These are phyloP conservation scores for Fusarium haematococcum DNA, from an alignment of 2,329 filamentous ascomycete genomes.

Conservation along the genomic window DNA sequence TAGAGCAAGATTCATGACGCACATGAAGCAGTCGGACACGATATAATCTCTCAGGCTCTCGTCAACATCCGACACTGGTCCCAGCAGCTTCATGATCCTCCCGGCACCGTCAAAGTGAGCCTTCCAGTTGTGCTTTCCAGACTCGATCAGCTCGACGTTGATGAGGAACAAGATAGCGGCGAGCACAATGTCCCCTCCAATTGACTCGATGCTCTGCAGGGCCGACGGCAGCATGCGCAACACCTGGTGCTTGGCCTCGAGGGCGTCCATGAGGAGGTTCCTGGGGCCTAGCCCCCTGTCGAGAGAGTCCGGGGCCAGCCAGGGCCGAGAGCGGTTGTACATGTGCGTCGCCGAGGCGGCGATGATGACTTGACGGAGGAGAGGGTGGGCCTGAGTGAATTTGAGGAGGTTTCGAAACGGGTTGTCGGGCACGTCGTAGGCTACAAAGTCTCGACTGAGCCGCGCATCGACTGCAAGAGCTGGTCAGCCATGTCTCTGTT, in stretches of 20 bases:
- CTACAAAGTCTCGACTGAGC: slow-evolving; percentile 65
- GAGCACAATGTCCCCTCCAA: slow-evolving; percentile 56
- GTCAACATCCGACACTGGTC: slow-evolving; percentile 48
- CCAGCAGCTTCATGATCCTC: slow-evolving; percentile 56
- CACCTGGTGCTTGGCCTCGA: slow-evolving; percentile 60
- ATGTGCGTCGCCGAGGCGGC: slow-evolving; percentile 62
- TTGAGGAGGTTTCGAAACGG: slow-evolving; percentile 60
- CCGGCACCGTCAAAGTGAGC: slow-evolving; percentile 60
- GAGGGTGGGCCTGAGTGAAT: slow-evolving; percentile 54
- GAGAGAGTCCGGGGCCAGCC: slow-evolving; percentile 43
- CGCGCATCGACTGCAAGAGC: slow-evolving; percentile 56
- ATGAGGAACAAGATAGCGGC: slow-evolving; percentile 62
- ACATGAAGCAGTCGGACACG: slow-evolving; percentile 62
- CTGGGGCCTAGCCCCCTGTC: slow-evolving; percentile 41
- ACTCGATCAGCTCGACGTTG: slow-evolving; percentile 63
- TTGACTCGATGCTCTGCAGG: slow-evolving; percentile 52
- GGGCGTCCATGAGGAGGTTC: slow-evolving; percentile 55
- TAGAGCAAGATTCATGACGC: slow-evolving; percentile 22
- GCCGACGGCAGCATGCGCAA: slow-evolving; percentile 56
- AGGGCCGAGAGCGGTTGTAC: slow-evolving; percentile 55
- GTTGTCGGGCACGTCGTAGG: slow-evolving; percentile 59
- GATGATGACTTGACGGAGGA: slow-evolving; percentile 60
- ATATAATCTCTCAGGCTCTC: slow-evolving; percentile 57
- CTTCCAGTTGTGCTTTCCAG: slow-evolving; percentile 60
- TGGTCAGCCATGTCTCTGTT: slow-evolving; percentile 36